phyloP scores from a whole-genome alignment of 352 stramenopile genomes.

The Phytophthora multivora region DNA sequence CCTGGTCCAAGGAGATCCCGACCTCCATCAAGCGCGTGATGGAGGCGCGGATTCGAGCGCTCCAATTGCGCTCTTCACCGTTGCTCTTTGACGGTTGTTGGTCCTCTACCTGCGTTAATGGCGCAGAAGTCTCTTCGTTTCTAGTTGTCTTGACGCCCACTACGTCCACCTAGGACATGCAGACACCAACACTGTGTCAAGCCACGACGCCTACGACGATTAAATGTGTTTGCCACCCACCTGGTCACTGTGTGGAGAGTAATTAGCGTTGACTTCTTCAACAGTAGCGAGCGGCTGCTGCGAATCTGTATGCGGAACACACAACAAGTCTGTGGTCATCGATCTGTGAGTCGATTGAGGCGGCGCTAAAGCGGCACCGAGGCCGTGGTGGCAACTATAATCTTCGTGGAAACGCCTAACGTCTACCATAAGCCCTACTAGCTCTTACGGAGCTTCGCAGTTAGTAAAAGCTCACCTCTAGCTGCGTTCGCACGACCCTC shows the following conservation, averaged over 20 bases:
- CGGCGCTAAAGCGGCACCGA: not conserved
- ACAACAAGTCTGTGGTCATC: slow-evolving; percentile 19
- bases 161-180: not conserved
- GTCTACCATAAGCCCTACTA: not conserved
- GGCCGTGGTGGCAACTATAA: not conserved
- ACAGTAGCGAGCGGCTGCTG: slow-evolving; percentile 1
- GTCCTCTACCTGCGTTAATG: not conserved
- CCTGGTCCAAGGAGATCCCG: slow-evolving; percentile 17
- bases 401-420: not conserved
- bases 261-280: not conserved
- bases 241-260: not conserved
- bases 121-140: not conserved
- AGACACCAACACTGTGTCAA: slow-evolving; percentile 10
- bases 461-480: slow-evolving; percentile 21
- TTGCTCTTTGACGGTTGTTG: not conserved
- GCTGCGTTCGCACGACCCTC: not conserved
- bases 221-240: not conserved
- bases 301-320: slow-evolving; percentile 6
- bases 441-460: not conserved
- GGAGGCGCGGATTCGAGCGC: slow-evolving; percentile 26
- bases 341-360: not conserved
- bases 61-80: slow-evolving; percentile 21
- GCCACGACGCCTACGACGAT: not conserved
- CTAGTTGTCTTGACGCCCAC: not conserved
- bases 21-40: slow-evolving; percentile 39